Conservation (phyloP, 2,329 filamentous ascomycete species). For the Annulohypoxylon truncatum region DNA sequence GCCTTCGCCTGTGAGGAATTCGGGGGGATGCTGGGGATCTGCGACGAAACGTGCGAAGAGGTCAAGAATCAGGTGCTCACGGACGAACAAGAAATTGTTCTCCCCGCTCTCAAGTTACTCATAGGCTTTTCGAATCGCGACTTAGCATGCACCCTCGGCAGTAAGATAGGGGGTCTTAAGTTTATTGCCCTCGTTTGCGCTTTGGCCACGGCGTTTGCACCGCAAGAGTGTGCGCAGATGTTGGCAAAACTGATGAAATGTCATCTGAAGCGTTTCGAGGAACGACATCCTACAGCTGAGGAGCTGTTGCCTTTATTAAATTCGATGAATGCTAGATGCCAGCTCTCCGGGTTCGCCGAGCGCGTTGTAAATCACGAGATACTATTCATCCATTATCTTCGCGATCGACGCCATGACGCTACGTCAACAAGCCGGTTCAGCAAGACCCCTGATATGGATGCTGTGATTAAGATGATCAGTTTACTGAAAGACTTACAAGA, state of each 20-base stretch:
- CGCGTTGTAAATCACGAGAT: slow-evolving; percentile 16
- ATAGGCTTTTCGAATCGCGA: slow-evolving; percentile 16
- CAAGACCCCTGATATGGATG: slow-evolving; percentile 5
- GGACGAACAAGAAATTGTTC: background rate
- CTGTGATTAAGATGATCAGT: slow-evolving; percentile 3
- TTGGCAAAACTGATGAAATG: background rate
- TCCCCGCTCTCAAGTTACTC: background rate
- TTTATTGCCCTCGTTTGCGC: slow-evolving; percentile 20
- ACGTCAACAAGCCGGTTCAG: background rate
- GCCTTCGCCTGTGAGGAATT: slow-evolving; percentile 11
- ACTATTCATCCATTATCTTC: slow-evolving; percentile 1
- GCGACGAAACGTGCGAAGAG: slow-evolving; percentile 14
- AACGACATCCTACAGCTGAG: background rate
- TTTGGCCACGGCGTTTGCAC: slow-evolving; percentile 22
- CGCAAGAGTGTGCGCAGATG: slow-evolving; percentile 10
- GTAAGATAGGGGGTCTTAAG: slow-evolving; percentile 6
- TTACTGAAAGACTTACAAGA: background rate
- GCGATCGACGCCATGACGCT: background rate
- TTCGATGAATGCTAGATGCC: slow-evolving; percentile 8
- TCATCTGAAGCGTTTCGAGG: background rate
- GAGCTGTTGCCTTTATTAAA: slow-evolving; percentile 13
- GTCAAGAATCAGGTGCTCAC: background rate
- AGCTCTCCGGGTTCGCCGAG: slow-evolving; percentile 13
- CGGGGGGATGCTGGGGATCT: slow-evolving; percentile 13
- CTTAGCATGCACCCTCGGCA: background rate